Evolutionary conservation across 1,139 yeast species (phyloP).

Genomic region (Lodderomyces jiufengensis): DNA sequence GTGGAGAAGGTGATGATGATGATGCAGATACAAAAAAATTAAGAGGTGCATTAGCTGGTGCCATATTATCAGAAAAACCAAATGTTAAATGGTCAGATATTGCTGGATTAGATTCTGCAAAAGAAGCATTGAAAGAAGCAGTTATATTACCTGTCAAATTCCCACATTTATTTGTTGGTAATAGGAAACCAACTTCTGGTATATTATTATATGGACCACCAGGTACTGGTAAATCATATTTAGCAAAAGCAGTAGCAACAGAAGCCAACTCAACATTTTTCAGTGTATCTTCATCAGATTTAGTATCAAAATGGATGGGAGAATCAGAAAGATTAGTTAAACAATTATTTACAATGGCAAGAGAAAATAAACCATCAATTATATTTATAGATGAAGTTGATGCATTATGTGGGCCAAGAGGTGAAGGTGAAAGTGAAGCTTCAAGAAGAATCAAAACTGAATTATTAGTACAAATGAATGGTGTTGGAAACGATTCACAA

Average conservation of each 20-base stretch:
- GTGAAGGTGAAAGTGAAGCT: slow-evolving; percentile 98
- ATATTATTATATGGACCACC: slow-evolving; percentile 96
- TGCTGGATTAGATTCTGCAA: slow-evolving; percentile 93
- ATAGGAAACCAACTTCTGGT: slow-evolving; percentile 90
- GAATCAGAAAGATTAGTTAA: slow-evolving; percentile 94
- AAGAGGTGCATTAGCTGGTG: slow-evolving; percentile 88
- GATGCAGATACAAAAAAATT: slow-evolving; percentile 79
- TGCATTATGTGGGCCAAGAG: slow-evolving; percentile 96
- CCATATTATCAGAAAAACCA: slow-evolving; percentile 89
- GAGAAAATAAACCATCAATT: slow-evolving; percentile 92
- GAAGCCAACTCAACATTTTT: slow-evolving; percentile 97
- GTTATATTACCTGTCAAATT: slow-evolving; percentile 68
- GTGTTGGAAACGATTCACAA: slow-evolving; percentile 90
- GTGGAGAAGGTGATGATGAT: slow-evolving; percentile 59
- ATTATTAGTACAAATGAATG: slow-evolving; percentile 95
- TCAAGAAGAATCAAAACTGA: slow-evolving; percentile 95
- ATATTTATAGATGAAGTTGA: slow-evolving; percentile 98
- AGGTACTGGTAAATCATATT: slow-evolving; percentile 95
- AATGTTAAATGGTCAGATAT: slow-evolving; percentile 93
- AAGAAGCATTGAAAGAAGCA: slow-evolving; percentile 95
- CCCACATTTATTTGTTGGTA: slow-evolving; percentile 92
- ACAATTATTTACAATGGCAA: slow-evolving; percentile 91
- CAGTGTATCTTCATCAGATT: slow-evolving; percentile 89
- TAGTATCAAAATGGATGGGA: slow-evolving; percentile 99
- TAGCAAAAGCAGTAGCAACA: slow-evolving; percentile 98